Conservation (phyloP, 768 basidiomycete genomes). For the Rhodocollybia butyracea region DNA sequence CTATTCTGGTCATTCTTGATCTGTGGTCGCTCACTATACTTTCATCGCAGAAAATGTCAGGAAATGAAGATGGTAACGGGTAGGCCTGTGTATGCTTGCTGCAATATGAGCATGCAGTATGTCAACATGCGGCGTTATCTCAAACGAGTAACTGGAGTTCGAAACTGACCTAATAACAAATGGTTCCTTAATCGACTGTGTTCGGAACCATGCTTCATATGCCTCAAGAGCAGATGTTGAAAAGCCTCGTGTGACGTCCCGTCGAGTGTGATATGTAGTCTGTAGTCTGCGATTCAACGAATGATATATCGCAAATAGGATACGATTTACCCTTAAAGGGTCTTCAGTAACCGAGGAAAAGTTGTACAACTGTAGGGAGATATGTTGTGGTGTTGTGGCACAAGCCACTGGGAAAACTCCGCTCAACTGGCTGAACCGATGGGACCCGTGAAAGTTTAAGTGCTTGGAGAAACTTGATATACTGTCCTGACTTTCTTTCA, state of each 20-base stretch:
- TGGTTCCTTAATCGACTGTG: conserved; percentile 22
- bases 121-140: neutral
- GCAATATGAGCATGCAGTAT: neutral
- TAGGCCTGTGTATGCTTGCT: conserved; percentile 52
- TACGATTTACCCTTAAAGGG: conserved; percentile 1
- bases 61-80: conserved; percentile 61
- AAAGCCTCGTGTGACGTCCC: conserved; percentile 63
- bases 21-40: conserved; percentile 8
- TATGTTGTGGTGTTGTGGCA: conserved; percentile 20
- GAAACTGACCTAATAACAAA: conserved; percentile 35
- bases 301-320: neutral
- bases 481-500: conserved; percentile 27
- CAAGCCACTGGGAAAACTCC: conserved; percentile 47
- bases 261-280: conserved; percentile 27
- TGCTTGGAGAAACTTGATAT: conserved; percentile 43
- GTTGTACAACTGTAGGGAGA: conserved; percentile 28
- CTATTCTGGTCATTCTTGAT: conserved; percentile 14
- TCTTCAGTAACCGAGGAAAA: conserved; percentile 38
- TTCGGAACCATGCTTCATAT: conserved; percentile 37
- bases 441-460: conserved; percentile 51
- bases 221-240: conserved; percentile 28
- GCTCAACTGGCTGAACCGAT: conserved; percentile 50
- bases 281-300: neutral
- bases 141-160: conserved; percentile 1
- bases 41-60: conserved; percentile 34